Conservation (phyloP, 2,329 filamentous ascomycete genomes). For the Colletotrichum nymphaeae region DNA sequence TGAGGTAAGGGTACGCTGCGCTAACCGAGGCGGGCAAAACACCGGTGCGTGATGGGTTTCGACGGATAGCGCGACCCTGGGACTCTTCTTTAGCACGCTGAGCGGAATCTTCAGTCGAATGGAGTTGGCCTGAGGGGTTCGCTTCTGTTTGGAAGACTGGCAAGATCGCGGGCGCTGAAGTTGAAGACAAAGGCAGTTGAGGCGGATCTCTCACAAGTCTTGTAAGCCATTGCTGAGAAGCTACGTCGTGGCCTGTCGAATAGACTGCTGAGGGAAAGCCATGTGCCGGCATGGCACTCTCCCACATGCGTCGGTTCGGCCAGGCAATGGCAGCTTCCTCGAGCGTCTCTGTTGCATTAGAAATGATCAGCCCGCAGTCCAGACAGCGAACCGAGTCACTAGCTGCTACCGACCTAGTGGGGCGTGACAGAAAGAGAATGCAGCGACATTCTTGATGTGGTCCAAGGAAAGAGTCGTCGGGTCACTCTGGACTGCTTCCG, state of each 20-base stretch:
- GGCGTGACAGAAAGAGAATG: constrained; percentile 88
- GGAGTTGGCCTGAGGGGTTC: not conserved
- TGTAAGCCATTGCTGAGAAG: not conserved
- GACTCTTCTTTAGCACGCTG: not conserved
- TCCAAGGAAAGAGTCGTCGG: constrained; percentile 67
- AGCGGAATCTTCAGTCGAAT: not conserved
- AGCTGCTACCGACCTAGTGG: constrained; percentile 70
- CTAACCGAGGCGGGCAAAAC: not conserved
- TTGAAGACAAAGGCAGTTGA: not conserved
- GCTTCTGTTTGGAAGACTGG: not conserved
- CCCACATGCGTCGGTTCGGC: constrained; percentile 81
- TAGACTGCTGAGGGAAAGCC: constrained; percentile 50
- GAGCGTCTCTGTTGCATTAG: constrained; percentile 66
- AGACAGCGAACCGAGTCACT: not conserved
- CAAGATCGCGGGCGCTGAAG: not conserved
- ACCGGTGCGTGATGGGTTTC: not conserved
- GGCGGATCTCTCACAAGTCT: not conserved
- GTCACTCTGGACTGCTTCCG: constrained; percentile 75
- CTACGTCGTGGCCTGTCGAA: constrained; percentile 40
- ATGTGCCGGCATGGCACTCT: constrained; percentile 55
- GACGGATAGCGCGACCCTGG: not conserved
- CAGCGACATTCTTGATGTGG: constrained; percentile 76
- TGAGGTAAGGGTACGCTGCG: not conserved
- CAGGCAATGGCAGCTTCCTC: constrained; percentile 81
- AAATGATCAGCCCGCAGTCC: not conserved